Evolutionary conservation across 169 alveolate genomes (phyloP).

Genomic region (Babesia ovis): DNA sequence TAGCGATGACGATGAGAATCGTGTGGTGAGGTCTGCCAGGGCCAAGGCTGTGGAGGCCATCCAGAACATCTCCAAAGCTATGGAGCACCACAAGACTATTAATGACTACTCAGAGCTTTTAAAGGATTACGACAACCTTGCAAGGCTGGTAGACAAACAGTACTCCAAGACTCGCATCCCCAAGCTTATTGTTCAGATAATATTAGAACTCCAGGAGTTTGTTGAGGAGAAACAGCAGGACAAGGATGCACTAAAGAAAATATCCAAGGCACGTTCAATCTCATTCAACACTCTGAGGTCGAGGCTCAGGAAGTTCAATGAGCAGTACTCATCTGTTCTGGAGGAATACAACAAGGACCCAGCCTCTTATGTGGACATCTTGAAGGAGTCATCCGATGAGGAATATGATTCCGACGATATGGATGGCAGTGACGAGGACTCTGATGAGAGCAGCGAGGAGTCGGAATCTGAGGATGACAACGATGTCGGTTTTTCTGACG

Average conservation of each 20-base stretch:
- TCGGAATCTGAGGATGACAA: conserved; percentile 25
- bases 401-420: conserved; percentile 57
- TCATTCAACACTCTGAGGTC: conserved; percentile 81
- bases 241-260: conserved; percentile 72
- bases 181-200: conserved; percentile 69
- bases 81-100: conserved; percentile 76
- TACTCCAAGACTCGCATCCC: conserved; percentile 69
- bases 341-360: conserved; percentile 81
- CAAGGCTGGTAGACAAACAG: conserved; percentile 77
- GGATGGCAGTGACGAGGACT: conserved; percentile 56
- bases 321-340: conserved; percentile 72
- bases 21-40: conserved; percentile 81
- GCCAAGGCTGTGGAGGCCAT: conserved; percentile 81
- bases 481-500: conserved; percentile 34
- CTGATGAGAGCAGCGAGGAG: conserved; percentile 20
- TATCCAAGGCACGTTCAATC: conserved; percentile 81
- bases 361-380: conserved; percentile 68
- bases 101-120: conserved; percentile 75
- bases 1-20: conserved; percentile 80
- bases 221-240: conserved; percentile 79
- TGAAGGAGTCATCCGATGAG: conserved; percentile 66
- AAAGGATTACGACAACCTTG: conserved; percentile 79
- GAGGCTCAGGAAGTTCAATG: conserved; percentile 81
- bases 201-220: conserved; percentile 74
- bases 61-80: conserved; percentile 66